Base-by-base conservation (phyloP, 768 basidiomycete genomes). In the Lactifluus volemus region DNA sequence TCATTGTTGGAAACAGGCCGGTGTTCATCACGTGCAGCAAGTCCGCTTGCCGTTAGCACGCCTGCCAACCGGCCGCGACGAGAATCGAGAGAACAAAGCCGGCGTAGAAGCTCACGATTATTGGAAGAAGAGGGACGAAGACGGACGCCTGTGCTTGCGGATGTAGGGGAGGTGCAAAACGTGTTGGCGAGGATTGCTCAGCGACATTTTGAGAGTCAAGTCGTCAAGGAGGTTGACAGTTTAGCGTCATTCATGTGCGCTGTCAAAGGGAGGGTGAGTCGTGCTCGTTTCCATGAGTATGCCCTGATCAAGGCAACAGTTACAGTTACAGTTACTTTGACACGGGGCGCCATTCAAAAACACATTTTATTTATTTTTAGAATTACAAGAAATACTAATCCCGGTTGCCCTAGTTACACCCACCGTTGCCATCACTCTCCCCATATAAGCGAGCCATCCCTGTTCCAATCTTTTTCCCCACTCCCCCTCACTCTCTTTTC, bases 221-320 rank as follows among this genome's bases (percentile, higher is more conserved):
- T 77, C 12, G 77, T 84, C 54, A 85, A 85, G 71, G 90, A 92
- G 72, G 84, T 89, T 50, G 90, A 92, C 62, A 87, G 84, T n/a
- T 74, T 92, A 44, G 86, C 88, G 19, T 81, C 84, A 34, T 91
- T 92, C 66, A 86, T 91, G 86, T 84, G 81, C 66, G 79, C 83
- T 15, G 81, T 90, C 53, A 88, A 85, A 71, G 70, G 73, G n/a
- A 79, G 70, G 70, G 70, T 70, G 53, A 52, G 70, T 62, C 17
- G 38, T 38, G 8, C 38, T 52, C 32, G 58, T 59, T 59, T 59
- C 58, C 45, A 59, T 15, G 41, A 49, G 30, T 2, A n/a, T 42
- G 41, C 36, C 21, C 56, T 58, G 59, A 67, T 61, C 48, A 25
- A 36, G 53, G 39, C 53, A 61, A 39, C 60, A 41, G 54, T 21